Evolutionary conservation across 2,329 filamentous ascomycete genomes (phyloP).

Genomic region (Anisogramma anomala): DNA sequence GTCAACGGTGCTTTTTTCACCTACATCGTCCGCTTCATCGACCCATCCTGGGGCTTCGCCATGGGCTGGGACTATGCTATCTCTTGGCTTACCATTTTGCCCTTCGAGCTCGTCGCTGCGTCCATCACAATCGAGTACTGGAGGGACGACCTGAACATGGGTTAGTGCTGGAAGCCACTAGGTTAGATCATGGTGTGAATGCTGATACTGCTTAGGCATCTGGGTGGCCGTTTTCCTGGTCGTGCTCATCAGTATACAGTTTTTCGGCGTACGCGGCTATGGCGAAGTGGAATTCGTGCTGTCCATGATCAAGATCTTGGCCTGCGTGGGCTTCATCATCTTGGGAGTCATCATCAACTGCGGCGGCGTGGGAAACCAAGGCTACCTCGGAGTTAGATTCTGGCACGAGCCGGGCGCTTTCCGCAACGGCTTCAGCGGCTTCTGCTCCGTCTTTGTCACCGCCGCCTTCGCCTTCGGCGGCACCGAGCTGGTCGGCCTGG

Average conservation of each 20-base stretch:
- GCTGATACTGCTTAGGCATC: slow-evolving; percentile 21
- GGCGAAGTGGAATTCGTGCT: slow-evolving; percentile 49
- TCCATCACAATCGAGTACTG: slow-evolving; percentile 43
- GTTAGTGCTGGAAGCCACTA: neutral
- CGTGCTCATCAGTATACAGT: slow-evolving; percentile 37
- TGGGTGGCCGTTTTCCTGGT: slow-evolving; percentile 47
- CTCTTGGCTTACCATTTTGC: slow-evolving; percentile 36
- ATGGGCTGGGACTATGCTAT: slow-evolving; percentile 43
- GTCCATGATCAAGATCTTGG: slow-evolving; percentile 44
- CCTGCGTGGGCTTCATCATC: slow-evolving; percentile 53
- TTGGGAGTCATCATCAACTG: slow-evolving; percentile 48
- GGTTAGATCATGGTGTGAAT: neutral
- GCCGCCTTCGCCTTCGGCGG: slow-evolving; percentile 41
- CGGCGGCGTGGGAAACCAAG: slow-evolving; percentile 43
- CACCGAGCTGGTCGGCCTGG: slow-evolving; percentile 41
- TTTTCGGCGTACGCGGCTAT: slow-evolving; percentile 47
- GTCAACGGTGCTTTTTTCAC: slow-evolving; percentile 52
- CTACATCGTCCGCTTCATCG: slow-evolving; percentile 50
- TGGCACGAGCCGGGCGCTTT: slow-evolving; percentile 48
- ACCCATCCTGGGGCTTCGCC: slow-evolving; percentile 46
- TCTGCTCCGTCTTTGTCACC: slow-evolving; percentile 39
- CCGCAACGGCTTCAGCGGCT: slow-evolving; percentile 38
- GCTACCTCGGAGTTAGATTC: slow-evolving; percentile 50
- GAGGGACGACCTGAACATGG: slow-evolving; percentile 37
- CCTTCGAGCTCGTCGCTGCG: slow-evolving; percentile 43